Percentiles rank a stretch among this genome's conserved stretches.
Conservation (phyloP, 2,329 filamentous ascomycete genomes). For the Coniosporium tulheliwenetii region DNA sequence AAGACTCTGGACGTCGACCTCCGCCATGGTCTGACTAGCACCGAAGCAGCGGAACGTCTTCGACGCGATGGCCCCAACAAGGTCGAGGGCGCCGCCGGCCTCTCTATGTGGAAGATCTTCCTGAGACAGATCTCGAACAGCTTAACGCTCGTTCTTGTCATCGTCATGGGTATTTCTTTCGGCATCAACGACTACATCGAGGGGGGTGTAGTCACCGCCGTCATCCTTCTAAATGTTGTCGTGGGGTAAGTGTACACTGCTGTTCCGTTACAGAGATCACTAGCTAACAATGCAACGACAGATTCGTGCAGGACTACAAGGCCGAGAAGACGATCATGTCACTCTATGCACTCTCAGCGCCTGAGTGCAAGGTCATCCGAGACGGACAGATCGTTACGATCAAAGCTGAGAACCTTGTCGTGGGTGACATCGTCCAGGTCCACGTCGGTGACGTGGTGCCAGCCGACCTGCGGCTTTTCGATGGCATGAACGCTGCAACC, state of each 20-base stretch:
- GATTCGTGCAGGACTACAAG: constrained; percentile 42
- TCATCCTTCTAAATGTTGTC: constrained; percentile 42
- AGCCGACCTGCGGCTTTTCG: constrained; percentile 43
- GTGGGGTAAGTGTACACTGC: constrained; percentile 23
- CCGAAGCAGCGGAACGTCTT: too few species aligned
- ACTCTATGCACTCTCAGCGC: constrained; percentile 38
- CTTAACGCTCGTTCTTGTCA: constrained; percentile 29
- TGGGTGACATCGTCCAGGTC: constrained; percentile 49
- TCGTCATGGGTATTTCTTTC: constrained; percentile 42
- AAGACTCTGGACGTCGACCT: too few species aligned
- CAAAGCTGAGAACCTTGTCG: constrained; percentile 43
- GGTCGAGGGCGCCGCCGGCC: constrained; percentile 12
- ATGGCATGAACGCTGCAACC: constrained; percentile 58
- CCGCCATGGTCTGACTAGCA: too few species aligned
- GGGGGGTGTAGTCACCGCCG: constrained; percentile 40
- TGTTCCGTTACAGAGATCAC: too few species aligned
- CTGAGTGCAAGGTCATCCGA: constrained; percentile 39
- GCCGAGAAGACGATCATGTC: constrained; percentile 46
- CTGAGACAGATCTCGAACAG: constrained; percentile 21
- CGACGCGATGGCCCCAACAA: constrained; percentile 9
- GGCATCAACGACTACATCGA: constrained; percentile 45
- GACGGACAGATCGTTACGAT: constrained; percentile 23
- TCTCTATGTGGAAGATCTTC: constrained; percentile 15
- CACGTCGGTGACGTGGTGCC: constrained; percentile 53
- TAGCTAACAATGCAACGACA: too few species aligned